Base-by-base conservation (phyloP, 768 basidiomycete species). In the Pulveroboletus sp. region DNA sequence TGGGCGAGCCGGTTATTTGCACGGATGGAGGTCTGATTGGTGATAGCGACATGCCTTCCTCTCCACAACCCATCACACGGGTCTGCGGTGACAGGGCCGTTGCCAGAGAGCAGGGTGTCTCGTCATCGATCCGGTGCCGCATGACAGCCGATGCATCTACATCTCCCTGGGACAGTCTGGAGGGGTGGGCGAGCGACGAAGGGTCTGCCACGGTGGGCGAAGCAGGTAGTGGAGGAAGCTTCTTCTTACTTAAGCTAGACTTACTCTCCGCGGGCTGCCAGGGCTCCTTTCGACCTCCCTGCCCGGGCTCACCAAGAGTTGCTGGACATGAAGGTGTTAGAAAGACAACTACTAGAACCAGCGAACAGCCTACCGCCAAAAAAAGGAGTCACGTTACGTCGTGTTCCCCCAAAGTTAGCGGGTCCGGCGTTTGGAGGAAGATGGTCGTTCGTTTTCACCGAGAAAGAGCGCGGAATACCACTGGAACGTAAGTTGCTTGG, bases 361-460 rank as follows among this genome's bases (percentile, higher is more conserved):
- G 35, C 5, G 31, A 56, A 45, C 18, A 28, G 56, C 76, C 51
- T 50, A 76, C 77, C 64, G 38, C 69, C 80, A 55, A 88, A 85
- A 60, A 88, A 87, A 1, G 86, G 87, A 14, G 85, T 88, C 17
- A 87, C 83, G 50, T 87, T 85, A 58, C 81, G 86, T 50, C 77
- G 79, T 0, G 76, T 82, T 12, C 71, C 80, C 10, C 60, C 66
- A n/a, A 80, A 79, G 39, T 71, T 67, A 42, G 66, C 15, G 18
- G 55, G 46, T 35, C 56, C 54, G 9, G 57, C 52, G n/a, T 55
- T 49, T 3, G 39, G 37, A 42, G 56, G 41, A 37, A 59, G 37
- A 7, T 41, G 17, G 37, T 52, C 48, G 12, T 44, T 56, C 9
- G 58, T 57, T 50, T 53, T 57, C 3, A 44, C 47, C 3, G 43